phyloP scores from a whole-genome alignment of 2,329 filamentous ascomycete genomes.

The Beauveria caledonica region DNA sequence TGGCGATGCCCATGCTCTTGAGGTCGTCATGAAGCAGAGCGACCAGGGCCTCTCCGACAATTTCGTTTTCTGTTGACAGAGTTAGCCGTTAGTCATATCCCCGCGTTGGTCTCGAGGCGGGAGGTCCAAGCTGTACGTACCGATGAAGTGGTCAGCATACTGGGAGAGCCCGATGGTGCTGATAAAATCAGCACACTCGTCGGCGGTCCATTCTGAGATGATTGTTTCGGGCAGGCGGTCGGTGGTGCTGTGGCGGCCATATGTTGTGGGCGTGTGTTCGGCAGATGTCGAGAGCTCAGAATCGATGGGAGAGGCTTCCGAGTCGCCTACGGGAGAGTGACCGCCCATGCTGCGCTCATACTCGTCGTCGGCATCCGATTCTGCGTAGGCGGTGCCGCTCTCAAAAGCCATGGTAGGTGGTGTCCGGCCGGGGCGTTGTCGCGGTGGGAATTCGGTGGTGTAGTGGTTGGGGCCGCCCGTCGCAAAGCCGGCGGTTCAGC shows the following conservation, averaged over 20 bases:
- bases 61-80: constrained; percentile 67
- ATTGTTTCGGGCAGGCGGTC: constrained; percentile 64
- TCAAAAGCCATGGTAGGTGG: constrained; percentile 48
- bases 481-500: background rate
- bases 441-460: background rate
- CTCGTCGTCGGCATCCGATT: constrained; percentile 76
- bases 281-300: constrained; percentile 60
- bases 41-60: constrained; percentile 84
- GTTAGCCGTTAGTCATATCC: background rate
- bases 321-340: constrained; percentile 60
- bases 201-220: constrained; percentile 72
- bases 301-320: constrained; percentile 61
- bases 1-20: constrained; percentile 88
- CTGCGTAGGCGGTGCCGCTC: constrained; percentile 62
- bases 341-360: constrained; percentile 66
- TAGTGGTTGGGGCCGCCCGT: background rate
- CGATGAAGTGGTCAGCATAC: constrained; percentile 75
- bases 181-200: constrained; percentile 87
- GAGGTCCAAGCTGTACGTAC: constrained; percentile 42
- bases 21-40: constrained; percentile 86
- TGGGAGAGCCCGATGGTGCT: constrained; percentile 69
- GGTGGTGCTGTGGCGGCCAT: constrained; percentile 56
- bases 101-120: background rate
- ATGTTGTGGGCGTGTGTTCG: constrained; percentile 74
- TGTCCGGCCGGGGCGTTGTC: background rate